Conservation (phyloP, 192 early-diverging fungal species). For the Rhizophagus clarus region DNA sequence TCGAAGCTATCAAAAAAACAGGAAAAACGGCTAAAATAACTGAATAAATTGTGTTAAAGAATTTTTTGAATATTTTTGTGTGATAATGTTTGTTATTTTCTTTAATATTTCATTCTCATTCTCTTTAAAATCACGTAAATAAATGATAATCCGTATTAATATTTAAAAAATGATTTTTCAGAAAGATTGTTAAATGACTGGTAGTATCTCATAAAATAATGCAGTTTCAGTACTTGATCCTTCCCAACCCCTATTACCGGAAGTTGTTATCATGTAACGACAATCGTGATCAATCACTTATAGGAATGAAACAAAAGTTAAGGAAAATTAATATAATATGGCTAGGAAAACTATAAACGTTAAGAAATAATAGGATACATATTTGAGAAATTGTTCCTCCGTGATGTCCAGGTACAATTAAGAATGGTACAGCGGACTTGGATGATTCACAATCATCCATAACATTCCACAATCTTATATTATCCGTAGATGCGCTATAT, state of each 20-base stretch:
- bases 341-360: background rate
- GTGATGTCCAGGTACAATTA: slow-evolving; percentile 93
- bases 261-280: slow-evolving; percentile 86
- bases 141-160: too few species aligned
- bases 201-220: slow-evolving; percentile 81
- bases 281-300: slow-evolving; percentile 73
- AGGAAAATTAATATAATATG: background rate
- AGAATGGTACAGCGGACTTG: slow-evolving; percentile 73
- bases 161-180: too few species aligned
- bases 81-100: too few species aligned
- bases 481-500: slow-evolving; percentile 85
- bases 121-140: too few species aligned
- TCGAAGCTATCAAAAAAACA: background rate
- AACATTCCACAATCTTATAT: slow-evolving; percentile 90
- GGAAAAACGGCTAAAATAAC: background rate
- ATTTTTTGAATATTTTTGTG: too few species aligned
- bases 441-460: slow-evolving; percentile 44
- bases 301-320: slow-evolving; percentile 15
- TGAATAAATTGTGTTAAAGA: background rate
- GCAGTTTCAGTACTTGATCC: slow-evolving; percentile 81
- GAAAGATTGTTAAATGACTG: slow-evolving; percentile 38
- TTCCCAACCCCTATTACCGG: slow-evolving; percentile 97
- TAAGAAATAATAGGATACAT: slow-evolving; percentile 40
- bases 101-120: too few species aligned
- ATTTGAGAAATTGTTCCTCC: slow-evolving; percentile 80